Percentiles rank a stretch among this genome's conserved stretches.
Evolutionary conservation across 495 filamentous ascomycete genomes (phyloP).

Genomic region (Copromyces sp.): DNA sequence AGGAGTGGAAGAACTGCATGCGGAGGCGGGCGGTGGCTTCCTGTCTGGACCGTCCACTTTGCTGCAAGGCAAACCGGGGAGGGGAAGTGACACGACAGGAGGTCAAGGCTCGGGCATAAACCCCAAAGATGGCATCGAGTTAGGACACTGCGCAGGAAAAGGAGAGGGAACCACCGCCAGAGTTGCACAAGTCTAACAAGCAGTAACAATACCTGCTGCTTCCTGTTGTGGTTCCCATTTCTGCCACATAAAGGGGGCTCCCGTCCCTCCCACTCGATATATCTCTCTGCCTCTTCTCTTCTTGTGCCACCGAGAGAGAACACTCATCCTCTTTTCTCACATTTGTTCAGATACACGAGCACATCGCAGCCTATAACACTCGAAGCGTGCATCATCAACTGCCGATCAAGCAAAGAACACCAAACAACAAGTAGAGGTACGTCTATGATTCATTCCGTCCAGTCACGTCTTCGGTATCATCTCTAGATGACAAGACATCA

Average conservation of each 20-base stretch:
- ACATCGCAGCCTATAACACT: neutral
- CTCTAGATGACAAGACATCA: neutral
- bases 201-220: neutral
- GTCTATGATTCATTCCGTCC: neutral
- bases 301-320: slow-evolving; percentile 3
- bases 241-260: slow-evolving; percentile 14
- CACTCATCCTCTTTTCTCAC: neutral
- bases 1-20: neutral
- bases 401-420: neutral
- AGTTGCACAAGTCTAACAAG: neutral
- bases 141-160: neutral
- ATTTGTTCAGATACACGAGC: neutral
- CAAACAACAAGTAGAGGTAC: neutral
- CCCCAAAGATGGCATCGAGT: neutral
- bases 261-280: slow-evolving; percentile 6
- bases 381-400: neutral
- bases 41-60: neutral
- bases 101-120: neutral
- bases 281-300: slow-evolving; percentile 4
- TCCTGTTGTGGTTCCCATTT: neutral
- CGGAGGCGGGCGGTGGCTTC: neutral
- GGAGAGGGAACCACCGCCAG: neutral
- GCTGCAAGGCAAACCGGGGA: neutral
- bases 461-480: neutral
- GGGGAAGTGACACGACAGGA: neutral